phyloP scores from a whole-genome alignment of 2,329 filamentous ascomycete genomes.

The Tolypocladium sp. region DNA sequence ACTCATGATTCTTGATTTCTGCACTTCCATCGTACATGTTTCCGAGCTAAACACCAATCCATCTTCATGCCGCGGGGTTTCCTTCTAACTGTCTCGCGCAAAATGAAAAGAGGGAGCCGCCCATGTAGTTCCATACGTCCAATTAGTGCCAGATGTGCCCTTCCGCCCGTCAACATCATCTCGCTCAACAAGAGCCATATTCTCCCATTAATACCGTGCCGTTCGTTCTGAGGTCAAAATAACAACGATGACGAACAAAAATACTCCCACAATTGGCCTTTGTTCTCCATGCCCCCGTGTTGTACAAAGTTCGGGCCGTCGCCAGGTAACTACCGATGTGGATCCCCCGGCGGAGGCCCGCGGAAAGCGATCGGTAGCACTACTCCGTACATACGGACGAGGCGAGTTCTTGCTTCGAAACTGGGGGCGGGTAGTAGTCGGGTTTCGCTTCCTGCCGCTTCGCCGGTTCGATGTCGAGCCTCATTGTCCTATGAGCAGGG shows the following conservation, averaged over 20 bases:
- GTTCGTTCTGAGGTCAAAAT: too few relatives aligned
- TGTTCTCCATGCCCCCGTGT: background rate
- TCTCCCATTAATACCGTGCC: background rate
- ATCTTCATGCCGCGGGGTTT: background rate
- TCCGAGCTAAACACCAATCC: background rate
- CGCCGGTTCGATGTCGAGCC: background rate
- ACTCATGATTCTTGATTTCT: background rate
- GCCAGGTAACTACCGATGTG: background rate
- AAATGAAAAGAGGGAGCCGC: background rate
- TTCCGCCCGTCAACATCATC: background rate
- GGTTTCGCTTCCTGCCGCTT: background rate
- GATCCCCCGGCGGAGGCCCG: background rate
- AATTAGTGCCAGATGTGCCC: background rate
- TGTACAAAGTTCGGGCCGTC: background rate
- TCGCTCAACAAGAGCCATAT: background rate
- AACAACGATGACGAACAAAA: background rate
- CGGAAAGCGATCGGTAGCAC: background rate
- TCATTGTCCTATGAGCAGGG: slow-evolving; percentile 10
- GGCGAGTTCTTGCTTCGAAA: background rate
- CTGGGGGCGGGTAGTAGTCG: background rate
- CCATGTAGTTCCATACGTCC: background rate
- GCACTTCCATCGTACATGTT: background rate
- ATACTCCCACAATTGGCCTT: background rate
- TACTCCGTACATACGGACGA: too few relatives aligned
- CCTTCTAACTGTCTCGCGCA: background rate